These are phyloP conservation scores for Amanita pseudoporphyria DNA, from an alignment of 768 basidiomycete species.

Conservation along the genomic window DNA sequence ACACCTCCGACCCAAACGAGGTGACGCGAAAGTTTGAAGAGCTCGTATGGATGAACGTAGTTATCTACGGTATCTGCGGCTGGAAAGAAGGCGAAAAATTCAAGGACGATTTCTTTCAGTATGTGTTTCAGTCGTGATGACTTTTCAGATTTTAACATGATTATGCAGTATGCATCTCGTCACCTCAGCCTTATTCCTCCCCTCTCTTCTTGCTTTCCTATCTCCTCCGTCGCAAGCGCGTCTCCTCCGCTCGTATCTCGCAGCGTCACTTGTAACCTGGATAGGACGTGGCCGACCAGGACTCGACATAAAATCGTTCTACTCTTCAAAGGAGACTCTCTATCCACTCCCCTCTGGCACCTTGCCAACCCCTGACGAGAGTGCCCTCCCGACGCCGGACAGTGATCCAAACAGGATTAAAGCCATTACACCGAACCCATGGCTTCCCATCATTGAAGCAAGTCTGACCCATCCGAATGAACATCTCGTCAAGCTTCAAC, in stretches of 20 bases:
- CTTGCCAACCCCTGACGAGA: constrained; percentile 17
- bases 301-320: constrained; percentile 43
- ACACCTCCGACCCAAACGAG: constrained; percentile 24
- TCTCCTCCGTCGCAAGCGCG: constrained; percentile 33
- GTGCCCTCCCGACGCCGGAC: constrained; percentile 11
- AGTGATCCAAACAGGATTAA: constrained; percentile 20
- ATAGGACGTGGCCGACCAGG: constrained; percentile 45
- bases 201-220: constrained; percentile 34
- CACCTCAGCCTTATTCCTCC: constrained; percentile 55
- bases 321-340: constrained; percentile 17
- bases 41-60: constrained; percentile 40
- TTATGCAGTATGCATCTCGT: constrained; percentile 48
- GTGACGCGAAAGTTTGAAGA: constrained; percentile 55
- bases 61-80: constrained; percentile 51
- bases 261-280: constrained; percentile 41
- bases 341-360: constrained; percentile 12
- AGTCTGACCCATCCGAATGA: constrained; percentile 52
- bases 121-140: constrained; percentile 13
- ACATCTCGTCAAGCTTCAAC: constrained; percentile 27
- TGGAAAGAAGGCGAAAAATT: constrained; percentile 33
- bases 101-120: constrained; percentile 54
- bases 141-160: not conserved
- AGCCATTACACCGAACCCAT: constrained; percentile 41
- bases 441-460: constrained; percentile 48
- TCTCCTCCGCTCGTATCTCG: constrained; percentile 53